Base-by-base conservation (phyloP, 2,329 filamentous ascomycete genomes). In the Emergomyces africanus region DNA sequence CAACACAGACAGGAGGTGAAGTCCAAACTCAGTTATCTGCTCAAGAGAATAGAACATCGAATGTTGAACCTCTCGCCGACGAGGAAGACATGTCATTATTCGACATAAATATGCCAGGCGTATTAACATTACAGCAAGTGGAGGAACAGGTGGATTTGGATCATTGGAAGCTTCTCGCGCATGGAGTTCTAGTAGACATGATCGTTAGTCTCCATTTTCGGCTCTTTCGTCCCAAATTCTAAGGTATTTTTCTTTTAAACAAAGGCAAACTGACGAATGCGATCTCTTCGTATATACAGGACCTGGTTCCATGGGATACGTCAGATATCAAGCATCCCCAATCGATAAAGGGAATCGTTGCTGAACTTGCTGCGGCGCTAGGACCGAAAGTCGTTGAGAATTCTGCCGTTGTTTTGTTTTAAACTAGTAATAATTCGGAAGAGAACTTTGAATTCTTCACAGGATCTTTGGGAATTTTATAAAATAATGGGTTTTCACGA, bases 331-430 rank as follows among this genome's bases (percentile, higher is more conserved):
- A 69, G 33, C 69, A 75, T 41, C 71, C 76, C 2, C 70, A 74
- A 54, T 74, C 75, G 0, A 67, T 79, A 57, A 79, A 78, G 62
- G 75, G 75, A 0, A 77, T 78, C 42, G 65, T 76, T 35, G 76
- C 72, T 8, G 77, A 79, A 60, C 65, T 79, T 50, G 75, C 76
- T 10, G 76, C 77, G 2, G 70, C 67, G 9, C 64, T 79, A 53
- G 77, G 77, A 0, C 73, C 73, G 20, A 68, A 71, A n/a, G 65
- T 78, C 15, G 69, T 77, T 9, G 64, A 70, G 51, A 64, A 75
- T 37, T 74, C 72, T 39, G 74, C 71, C 0, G 72, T 74, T 33
- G 71, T 74, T 12, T 58, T 75, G 46, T 72, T 76, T 58, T 56
- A 58, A 50, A 46, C 30, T 39, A n/a, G n/a, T n/a, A n/a, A 33